Conservation (phyloP, 2,329 filamentous ascomycete species). For the Epichloe typhina region DNA sequence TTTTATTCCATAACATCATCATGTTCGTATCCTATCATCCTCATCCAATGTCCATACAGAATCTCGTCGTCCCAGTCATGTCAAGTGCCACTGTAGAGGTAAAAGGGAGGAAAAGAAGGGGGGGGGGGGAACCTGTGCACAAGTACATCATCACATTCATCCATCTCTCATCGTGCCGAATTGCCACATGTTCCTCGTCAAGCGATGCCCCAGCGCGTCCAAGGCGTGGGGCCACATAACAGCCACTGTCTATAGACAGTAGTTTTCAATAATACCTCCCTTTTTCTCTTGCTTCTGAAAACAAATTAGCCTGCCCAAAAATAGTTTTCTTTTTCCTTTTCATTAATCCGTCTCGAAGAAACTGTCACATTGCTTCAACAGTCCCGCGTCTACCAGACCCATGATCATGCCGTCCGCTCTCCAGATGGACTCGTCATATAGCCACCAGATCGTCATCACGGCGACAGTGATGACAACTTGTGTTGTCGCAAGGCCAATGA, state of each 20-base stretch:
- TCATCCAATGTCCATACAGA: neutral
- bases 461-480: slow-evolving; percentile 26
- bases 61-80: neutral
- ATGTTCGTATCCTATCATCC: neutral
- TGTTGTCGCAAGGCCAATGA: slow-evolving; percentile 27
- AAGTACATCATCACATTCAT: neutral
- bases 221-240: neutral
- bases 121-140: neutral
- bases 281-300: too few relatives aligned
- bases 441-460: slow-evolving; percentile 26
- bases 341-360: slow-evolving; percentile 30
- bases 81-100: neutral
- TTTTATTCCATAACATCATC: neutral
- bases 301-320: too few relatives aligned
- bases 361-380: slow-evolving; percentile 28
- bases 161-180: neutral
- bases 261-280: too few relatives aligned
- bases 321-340: neutral
- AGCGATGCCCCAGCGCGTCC: neutral
- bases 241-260: neutral
- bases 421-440: slow-evolving; percentile 27
- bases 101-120: neutral
- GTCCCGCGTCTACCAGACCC: slow-evolving; percentile 31
- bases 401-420: slow-evolving; percentile 33
- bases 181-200: neutral